phyloP scores from a whole-genome alignment of 2,329 filamentous ascomycete species.

The Stromatinia cepivora region DNA sequence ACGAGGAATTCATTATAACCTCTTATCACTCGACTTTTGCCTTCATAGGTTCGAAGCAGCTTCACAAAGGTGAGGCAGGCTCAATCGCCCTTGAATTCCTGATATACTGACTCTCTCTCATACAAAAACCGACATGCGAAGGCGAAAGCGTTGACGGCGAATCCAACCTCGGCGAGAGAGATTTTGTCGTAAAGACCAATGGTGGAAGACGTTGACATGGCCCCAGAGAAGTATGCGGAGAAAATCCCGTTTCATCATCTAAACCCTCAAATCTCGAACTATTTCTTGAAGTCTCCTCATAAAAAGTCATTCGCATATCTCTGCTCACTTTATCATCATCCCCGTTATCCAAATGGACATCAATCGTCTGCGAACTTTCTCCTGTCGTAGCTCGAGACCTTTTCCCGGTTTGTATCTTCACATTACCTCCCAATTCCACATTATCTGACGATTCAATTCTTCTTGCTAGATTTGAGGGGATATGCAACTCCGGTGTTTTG shows the following conservation, averaged over 20 bases:
- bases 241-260: not conserved
- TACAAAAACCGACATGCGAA: not conserved
- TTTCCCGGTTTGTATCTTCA: not conserved
- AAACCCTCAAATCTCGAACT: not conserved
- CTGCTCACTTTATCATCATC: not conserved
- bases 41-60: not conserved
- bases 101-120: constrained; percentile 1
- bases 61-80: not conserved
- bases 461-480: not conserved
- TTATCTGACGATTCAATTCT: not conserved
- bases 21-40: not conserved
- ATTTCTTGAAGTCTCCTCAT: not conserved
- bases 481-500: not conserved
- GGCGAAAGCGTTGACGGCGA: not conserved
- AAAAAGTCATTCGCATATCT: not conserved
- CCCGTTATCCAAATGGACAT: not conserved
- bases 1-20: not conserved
- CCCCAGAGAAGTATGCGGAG: not conserved
- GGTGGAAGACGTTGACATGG: not conserved
- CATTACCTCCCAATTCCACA: not conserved
- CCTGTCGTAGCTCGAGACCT: not conserved
- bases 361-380: not conserved
- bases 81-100: not conserved
- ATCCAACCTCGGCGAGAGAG: not conserved
- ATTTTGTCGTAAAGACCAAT: not conserved